These are phyloP conservation scores for Mortierella claussenii DNA, from an alignment of 192 early-diverging fungal species.

Conservation along the genomic window DNA sequence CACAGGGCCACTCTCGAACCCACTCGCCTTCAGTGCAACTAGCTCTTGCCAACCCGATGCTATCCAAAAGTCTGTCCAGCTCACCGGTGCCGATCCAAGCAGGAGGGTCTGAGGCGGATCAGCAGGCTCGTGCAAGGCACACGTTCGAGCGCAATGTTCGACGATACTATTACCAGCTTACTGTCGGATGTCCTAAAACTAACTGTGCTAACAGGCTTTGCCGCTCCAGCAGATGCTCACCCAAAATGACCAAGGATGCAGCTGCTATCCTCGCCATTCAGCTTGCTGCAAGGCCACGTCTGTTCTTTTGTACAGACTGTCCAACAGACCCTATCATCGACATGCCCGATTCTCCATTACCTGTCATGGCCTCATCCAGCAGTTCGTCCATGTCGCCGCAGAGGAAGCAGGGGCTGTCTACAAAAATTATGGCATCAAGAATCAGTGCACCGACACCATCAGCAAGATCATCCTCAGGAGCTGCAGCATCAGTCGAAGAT, in stretches of 20 bases:
- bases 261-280: conserved; percentile 42
- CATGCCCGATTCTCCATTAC: conserved; percentile 25
- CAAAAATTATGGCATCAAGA: conserved; percentile 2
- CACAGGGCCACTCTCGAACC: conserved; percentile 11
- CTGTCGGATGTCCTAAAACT: conserved; percentile 25
- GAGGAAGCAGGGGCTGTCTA: neutral
- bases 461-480: conserved; percentile 15
- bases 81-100: conserved; percentile 30
- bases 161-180: conserved; percentile 46
- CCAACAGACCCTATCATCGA: conserved; percentile 17
- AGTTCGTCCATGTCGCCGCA: neutral
- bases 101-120: conserved; percentile 12
- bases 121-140: conserved; percentile 24
- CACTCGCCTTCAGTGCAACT: conserved; percentile 39
- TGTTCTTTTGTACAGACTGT: conserved; percentile 40
- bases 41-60: conserved; percentile 40
- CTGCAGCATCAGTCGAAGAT: conserved; percentile 16
- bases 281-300: conserved; percentile 34
- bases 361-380: neutral
- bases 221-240: conserved; percentile 24
- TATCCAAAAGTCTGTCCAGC: conserved; percentile 38
- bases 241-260: conserved; percentile 50
- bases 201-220: conserved; percentile 32
- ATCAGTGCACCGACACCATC: neutral
- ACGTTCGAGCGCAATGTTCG: conserved; percentile 39